Evolutionary conservation across 768 basidiomycete genomes (phyloP).

Genomic region (Hygrocybe punicea): DNA sequence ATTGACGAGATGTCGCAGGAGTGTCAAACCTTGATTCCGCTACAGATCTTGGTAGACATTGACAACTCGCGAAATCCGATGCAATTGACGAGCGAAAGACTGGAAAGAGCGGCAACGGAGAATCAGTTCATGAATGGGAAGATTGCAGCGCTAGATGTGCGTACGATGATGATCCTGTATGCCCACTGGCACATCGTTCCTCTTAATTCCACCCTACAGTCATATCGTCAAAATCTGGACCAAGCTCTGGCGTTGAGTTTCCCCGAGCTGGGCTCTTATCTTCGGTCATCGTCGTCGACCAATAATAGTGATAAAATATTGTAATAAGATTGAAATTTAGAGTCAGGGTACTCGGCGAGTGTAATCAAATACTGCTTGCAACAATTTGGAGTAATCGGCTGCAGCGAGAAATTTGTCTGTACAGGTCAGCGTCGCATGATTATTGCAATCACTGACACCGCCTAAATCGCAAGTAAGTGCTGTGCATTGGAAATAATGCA

Average conservation of each 20-base stretch:
- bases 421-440: too few relatives aligned
- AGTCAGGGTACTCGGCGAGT: too few relatives aligned
- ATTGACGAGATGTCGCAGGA: constrained; percentile 68
- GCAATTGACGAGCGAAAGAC: constrained; percentile 72
- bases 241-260: constrained; percentile 71
- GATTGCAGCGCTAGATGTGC: constrained; percentile 70
- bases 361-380: too few relatives aligned
- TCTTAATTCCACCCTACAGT: constrained; percentile 41
- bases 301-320: not conserved
- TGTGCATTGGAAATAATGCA: too few relatives aligned
- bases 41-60: constrained; percentile 74
- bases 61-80: constrained; percentile 79
- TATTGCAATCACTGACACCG: too few relatives aligned
- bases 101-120: constrained; percentile 82
- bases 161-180: too few relatives aligned
- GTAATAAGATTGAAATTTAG: too few relatives aligned
- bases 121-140: constrained; percentile 93
- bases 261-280: constrained; percentile 53
- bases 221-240: constrained; percentile 63
- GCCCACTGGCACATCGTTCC: too few relatives aligned
- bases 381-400: too few relatives aligned
- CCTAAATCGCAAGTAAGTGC: too few relatives aligned
- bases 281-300: constrained; percentile 12
- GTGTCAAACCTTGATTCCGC: constrained; percentile 62
- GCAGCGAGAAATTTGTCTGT: too few relatives aligned